Base-by-base conservation (phyloP, 176 grass and related monocot genomes). In the Panicum miliaceum region DNA sequence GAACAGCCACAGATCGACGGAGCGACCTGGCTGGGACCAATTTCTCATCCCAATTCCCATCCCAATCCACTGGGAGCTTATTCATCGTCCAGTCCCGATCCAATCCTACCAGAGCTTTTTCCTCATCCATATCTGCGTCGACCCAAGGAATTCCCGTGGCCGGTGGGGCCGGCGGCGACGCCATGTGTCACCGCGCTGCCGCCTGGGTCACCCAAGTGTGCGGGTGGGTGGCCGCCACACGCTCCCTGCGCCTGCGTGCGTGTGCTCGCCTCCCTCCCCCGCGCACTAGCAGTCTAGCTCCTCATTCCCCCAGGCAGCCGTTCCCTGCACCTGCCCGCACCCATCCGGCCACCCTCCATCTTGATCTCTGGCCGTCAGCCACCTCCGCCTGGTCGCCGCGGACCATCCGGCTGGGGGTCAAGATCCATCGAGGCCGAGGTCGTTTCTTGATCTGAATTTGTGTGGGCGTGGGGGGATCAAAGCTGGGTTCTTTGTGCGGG, bases 191-290 rank as follows among this genome's bases (percentile, higher is more conserved):
- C 38, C 38, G 50, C 48, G 65, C 71, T 71, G 78, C 56, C 73
- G 66, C 48, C 47, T 73, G 84, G 79, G 77, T 83, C 84, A 51
- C 84, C 46, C 67, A 90, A 79, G 80, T 83, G 84, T 60, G 74
- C 41, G 74, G 84, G 88, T 83, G 67, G 88, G 84, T 83, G 88
- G 84, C 84, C 73, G 84, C 88, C 88, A 90, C 84, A 86, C 88
- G 84, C 88, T 86, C 78, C 78, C 18, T 22, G 71, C 35, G 37
- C 66, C 40, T 22, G 41, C 81, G 75, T 84, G 86, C 79, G 73
- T 69, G 84, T 83, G 84, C 73, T 86, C 79, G 65, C 88, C 74
- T 22, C 64, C 64, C 37, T 27, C 2, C 5, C 37, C 23, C 18
- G 8, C 51, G 23, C 62, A 65, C 60, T 80, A 79, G n/a, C n/a